Evolutionary conservation across 2,329 filamentous ascomycete genomes (phyloP).

Genomic region (Botryotinia globosa): DNA sequence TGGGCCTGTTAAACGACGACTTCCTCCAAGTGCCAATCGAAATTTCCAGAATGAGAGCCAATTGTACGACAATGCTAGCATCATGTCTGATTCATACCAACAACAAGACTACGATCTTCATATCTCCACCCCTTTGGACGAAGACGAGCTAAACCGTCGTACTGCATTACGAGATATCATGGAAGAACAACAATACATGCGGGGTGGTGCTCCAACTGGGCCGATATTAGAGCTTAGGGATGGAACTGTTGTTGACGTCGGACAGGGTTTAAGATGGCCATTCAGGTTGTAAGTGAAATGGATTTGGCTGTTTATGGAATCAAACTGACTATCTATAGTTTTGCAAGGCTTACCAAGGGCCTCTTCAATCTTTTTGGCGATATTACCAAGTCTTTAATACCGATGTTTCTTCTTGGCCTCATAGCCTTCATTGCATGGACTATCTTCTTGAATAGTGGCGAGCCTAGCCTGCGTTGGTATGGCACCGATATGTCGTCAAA

Average conservation of each 20-base stretch:
- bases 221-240: background rate
- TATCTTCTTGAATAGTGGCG: background rate
- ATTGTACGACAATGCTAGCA: slow-evolving; percentile 39
- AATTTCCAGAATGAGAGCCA: slow-evolving; percentile 42
- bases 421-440: background rate
- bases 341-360: background rate
- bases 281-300: background rate
- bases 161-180: slow-evolving; percentile 15
- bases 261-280: background rate
- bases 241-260: background rate
- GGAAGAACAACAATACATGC: slow-evolving; percentile 22
- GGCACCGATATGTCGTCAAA: slow-evolving; percentile 9
- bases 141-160: slow-evolving; percentile 20
- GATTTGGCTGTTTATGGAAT: background rate
- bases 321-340: background rate
- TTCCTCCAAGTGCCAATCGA: slow-evolving; percentile 15
- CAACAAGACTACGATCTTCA: slow-evolving; percentile 22
- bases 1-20: slow-evolving; percentile 6
- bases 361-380: background rate
- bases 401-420: background rate
- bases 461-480: slow-evolving; percentile 9
- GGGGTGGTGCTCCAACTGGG: background rate
- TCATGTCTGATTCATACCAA: slow-evolving; percentile 33
- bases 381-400: background rate
- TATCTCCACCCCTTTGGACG: slow-evolving; percentile 4